Conservation (phyloP, 1,284 basidiomycete species). For the Ustilago hordei region DNA sequence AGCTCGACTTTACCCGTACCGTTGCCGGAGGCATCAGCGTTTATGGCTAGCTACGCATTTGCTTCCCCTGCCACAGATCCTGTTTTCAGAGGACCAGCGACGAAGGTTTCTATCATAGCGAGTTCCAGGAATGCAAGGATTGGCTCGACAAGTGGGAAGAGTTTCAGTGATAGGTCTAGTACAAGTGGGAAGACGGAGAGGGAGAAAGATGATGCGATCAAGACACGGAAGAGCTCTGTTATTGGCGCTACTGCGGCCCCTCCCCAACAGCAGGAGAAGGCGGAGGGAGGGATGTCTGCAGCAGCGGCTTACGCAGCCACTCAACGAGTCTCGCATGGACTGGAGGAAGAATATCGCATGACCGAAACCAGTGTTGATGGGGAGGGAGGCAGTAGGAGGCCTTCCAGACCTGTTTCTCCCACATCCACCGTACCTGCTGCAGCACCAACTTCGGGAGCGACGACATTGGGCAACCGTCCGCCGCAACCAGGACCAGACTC, state of each 20-base stretch:
- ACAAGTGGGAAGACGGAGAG: constrained; percentile 19
- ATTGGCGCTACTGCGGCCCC: neutral
- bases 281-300: constrained; percentile 12
- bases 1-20: constrained; percentile 3
- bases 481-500: constrained; percentile 7
- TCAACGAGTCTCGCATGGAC: constrained; percentile 23
- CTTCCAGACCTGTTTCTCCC: constrained; percentile 29
- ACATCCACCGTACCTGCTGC: constrained; percentile 7
- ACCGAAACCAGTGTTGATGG: neutral
- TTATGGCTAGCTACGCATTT: constrained; percentile 28
- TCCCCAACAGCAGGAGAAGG: neutral
- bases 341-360: constrained; percentile 24
- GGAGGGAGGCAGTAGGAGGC: neutral
- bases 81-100: constrained; percentile 19
- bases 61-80: constrained; percentile 17
- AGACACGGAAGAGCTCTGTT: neutral
- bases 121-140: constrained; percentile 13
- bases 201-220: constrained; percentile 11
- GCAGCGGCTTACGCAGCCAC: constrained; percentile 36
- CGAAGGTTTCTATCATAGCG: constrained; percentile 20
- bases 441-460: neutral
- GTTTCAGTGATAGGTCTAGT: constrained; percentile 24
- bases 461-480: constrained; percentile 1
- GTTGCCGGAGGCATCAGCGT: constrained; percentile 25
- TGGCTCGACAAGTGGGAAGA: constrained; percentile 15